Percentiles rank a stretch among this genome's conserved stretches.
These are phyloP conservation scores for Irpex rosettiformis DNA, from an alignment of 1,284 basidiomycete genomes.

Conservation along the genomic window DNA sequence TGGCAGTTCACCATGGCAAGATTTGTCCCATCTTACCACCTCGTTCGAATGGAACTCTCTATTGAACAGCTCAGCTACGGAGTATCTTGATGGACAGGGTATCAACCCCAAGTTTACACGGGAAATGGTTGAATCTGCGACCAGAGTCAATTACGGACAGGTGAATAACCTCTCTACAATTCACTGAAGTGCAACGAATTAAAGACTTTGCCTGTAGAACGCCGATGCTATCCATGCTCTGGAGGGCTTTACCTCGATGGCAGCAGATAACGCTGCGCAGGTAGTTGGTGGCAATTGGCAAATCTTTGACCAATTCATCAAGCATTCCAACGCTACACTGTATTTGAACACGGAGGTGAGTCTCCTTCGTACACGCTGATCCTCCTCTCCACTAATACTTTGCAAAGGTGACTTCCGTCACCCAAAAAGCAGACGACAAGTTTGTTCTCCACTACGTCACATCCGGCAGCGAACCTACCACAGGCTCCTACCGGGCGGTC, in stretches of 20 bases:
- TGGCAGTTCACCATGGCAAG: slow-evolving; percentile 58
- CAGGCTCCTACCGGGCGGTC: slow-evolving; percentile 53
- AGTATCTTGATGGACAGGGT: slow-evolving; percentile 58
- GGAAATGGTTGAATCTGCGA: slow-evolving; percentile 83
- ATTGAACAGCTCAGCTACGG: slow-evolving; percentile 49
- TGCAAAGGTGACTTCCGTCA: slow-evolving; percentile 49
- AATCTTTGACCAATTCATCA: slow-evolving; percentile 83
- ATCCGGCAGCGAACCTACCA: slow-evolving; percentile 12
- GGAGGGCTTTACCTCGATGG: slow-evolving; percentile 73
- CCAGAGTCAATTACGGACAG: slow-evolving; percentile 89
- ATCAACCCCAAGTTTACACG: slow-evolving; percentile 59
- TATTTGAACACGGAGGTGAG: slow-evolving; percentile 67
- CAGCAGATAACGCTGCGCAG: slow-evolving; percentile 63
- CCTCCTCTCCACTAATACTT: slow-evolving; percentile 4
- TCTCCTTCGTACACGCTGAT: slow-evolving; percentile 3
- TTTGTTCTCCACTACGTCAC: slow-evolving; percentile 39
- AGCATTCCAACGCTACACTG: slow-evolving; percentile 64
- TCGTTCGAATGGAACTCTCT: slow-evolving; percentile 52
- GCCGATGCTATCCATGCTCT: slow-evolving; percentile 78
- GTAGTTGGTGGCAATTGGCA: slow-evolving; percentile 83
- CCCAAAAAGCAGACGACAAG: slow-evolving; percentile 32
- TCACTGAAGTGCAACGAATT: not conserved
- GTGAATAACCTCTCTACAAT: slow-evolving; percentile 33
- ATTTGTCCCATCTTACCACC: slow-evolving; percentile 53
- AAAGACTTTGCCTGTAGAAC: slow-evolving; percentile 40